Evolutionary conservation across 1,284 basidiomycete genomes (phyloP).

Genomic region (Puccinia hordei): DNA sequence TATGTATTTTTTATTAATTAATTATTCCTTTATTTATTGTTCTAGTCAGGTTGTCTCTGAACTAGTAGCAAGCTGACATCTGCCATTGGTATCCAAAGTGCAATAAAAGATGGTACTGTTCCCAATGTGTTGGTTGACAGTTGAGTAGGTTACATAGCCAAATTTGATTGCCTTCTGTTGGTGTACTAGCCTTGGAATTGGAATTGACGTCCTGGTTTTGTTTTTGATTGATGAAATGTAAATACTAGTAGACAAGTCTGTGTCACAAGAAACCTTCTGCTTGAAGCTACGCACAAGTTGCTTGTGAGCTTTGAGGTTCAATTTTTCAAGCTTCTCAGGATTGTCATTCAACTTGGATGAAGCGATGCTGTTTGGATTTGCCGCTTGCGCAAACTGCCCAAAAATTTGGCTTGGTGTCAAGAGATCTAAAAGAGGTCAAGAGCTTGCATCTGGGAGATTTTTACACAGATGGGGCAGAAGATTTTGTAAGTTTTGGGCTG

Average conservation of each 20-base stretch:
- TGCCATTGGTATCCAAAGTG: no score
- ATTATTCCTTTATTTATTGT: no score
- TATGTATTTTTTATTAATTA: no score
- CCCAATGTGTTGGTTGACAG: not conserved
- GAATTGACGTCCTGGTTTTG: not conserved
- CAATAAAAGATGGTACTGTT: conserved; percentile 19
- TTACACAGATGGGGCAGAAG: not conserved
- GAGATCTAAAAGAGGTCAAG: not conserved
- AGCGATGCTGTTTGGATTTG: not conserved
- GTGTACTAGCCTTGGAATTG: not conserved
- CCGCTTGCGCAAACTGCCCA: not conserved
- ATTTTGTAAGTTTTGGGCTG: not conserved
- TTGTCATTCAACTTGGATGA: not conserved
- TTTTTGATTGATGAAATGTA: no score
- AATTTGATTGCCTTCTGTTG: not conserved
- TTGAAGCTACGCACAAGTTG: conserved; percentile 3
- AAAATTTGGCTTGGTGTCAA: not conserved
- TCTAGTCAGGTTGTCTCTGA: no score
- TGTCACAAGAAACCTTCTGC: not conserved
- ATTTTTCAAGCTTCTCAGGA: not conserved
- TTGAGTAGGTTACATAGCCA: not conserved
- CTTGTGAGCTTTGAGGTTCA: not conserved
- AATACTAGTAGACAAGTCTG: not conserved
- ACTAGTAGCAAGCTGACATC: no score
- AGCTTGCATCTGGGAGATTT: not conserved